Evolutionary conservation across 75 land plant species (phyloP).

Genomic region (Pinus taeda): DNA sequence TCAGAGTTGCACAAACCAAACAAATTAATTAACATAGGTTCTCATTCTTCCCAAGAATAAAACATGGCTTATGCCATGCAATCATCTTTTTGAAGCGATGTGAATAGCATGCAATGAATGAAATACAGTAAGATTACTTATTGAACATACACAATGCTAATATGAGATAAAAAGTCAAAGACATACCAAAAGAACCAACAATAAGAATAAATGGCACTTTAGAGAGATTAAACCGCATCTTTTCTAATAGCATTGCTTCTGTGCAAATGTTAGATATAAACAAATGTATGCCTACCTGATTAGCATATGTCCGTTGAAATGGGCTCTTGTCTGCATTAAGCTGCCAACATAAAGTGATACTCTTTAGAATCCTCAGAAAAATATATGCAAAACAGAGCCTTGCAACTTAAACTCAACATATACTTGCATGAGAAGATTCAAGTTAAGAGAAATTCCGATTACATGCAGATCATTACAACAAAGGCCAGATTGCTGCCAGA

Average conservation of each 20-base stretch:
- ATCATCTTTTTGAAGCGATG: too few relatives aligned
- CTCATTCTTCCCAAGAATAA: too few relatives aligned
- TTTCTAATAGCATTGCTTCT: not conserved
- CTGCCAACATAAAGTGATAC: conserved; percentile 23
- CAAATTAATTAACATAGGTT: too few relatives aligned
- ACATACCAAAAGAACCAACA: too few relatives aligned
- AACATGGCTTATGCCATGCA: too few relatives aligned
- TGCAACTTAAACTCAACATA: not conserved
- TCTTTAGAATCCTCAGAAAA: not conserved
- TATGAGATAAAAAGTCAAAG: too few relatives aligned
- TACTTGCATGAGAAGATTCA: not conserved
- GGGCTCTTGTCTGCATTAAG: conserved; percentile 65
- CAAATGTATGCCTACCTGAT: conserved; percentile 33
- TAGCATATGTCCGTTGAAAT: conserved; percentile 63
- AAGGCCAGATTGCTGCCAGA: not conserved
- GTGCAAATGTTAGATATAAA: not conserved
- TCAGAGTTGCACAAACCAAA: too few relatives aligned
- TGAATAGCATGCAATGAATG: too few relatives aligned
- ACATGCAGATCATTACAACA: not conserved
- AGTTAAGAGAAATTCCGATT: not conserved
- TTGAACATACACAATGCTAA: too few relatives aligned
- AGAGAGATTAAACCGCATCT: not conserved
- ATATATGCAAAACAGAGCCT: not conserved
- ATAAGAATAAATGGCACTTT: not conserved
- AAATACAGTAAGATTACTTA: too few relatives aligned